Conservation (phyloP, 257 asterid species). For the Solanum sparsipilum region DNA sequence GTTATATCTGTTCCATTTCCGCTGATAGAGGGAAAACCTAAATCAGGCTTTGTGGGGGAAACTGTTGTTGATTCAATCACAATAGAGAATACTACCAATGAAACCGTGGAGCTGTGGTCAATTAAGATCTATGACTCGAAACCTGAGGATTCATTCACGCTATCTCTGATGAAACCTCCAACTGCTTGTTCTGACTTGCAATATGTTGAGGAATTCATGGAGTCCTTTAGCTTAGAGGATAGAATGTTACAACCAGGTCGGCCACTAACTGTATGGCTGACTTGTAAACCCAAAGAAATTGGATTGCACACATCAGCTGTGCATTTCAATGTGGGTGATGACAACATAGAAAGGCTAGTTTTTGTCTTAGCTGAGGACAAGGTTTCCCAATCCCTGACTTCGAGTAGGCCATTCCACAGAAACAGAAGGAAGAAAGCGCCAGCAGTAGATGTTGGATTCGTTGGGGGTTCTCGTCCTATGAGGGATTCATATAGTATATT, state of each 20-base stretch:
- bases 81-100: slow-evolving; percentile 39
- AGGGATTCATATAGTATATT: slow-evolving; percentile 17
- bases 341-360: slow-evolving; percentile 61
- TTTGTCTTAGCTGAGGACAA: slow-evolving; percentile 72
- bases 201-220: slow-evolving; percentile 41
- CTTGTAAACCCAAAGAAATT: slow-evolving; percentile 78
- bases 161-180: slow-evolving; percentile 82
- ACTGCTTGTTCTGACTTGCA: slow-evolving; percentile 40
- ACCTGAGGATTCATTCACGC: slow-evolving; percentile 58
- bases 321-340: slow-evolving; percentile 56
- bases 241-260: slow-evolving; percentile 36
- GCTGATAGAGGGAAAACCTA: slow-evolving; percentile 46
- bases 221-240: slow-evolving; percentile 57
- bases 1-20: slow-evolving; percentile 74
- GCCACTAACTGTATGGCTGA: slow-evolving; percentile 54
- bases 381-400: slow-evolving; percentile 50
- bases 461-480: slow-evolving; percentile 53
- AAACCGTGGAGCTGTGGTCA: slow-evolving; percentile 57
- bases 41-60: slow-evolving; percentile 58
- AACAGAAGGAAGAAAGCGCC: slow-evolving; percentile 38
- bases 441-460: slow-evolving; percentile 22
- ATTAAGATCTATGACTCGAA: slow-evolving; percentile 75
- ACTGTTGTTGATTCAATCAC: slow-evolving; percentile 41
- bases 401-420: slow-evolving; percentile 50
- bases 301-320: slow-evolving; percentile 70